phyloP scores from a whole-genome alignment of 257 asterid species.

The Solanum sejunctum region DNA sequence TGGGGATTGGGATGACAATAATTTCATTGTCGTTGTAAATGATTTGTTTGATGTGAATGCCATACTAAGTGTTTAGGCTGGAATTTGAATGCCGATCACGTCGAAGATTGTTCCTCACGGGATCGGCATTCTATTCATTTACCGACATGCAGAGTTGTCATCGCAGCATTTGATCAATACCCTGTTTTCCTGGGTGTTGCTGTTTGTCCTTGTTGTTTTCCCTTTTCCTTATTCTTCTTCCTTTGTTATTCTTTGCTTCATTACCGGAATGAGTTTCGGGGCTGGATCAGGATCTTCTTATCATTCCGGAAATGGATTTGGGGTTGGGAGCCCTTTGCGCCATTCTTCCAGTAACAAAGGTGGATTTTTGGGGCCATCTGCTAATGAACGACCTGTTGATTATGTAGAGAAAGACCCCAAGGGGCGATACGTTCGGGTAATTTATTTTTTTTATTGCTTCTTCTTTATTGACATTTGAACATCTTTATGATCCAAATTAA shows the following conservation, averaged over 20 bases:
- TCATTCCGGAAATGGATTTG: slow-evolving; percentile 9
- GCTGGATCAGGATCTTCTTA: slow-evolving; percentile 11
- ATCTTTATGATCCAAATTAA: background rate
- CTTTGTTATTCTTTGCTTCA: slow-evolving; percentile 1
- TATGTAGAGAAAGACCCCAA: slow-evolving; percentile 48
- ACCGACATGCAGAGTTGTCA: background rate
- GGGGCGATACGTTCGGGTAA: slow-evolving; percentile 63
- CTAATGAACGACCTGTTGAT: slow-evolving; percentile 16
- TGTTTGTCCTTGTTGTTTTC: background rate
- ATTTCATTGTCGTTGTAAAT: background rate
- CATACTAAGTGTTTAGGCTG: background rate
- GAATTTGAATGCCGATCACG: slow-evolving; percentile 29
- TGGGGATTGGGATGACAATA: slow-evolving; percentile 10
- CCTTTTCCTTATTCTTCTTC: background rate
- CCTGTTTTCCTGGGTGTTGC: background rate
- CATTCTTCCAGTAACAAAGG: slow-evolving; percentile 5
- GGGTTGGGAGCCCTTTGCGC: slow-evolving; percentile 6
- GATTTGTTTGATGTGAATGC: background rate
- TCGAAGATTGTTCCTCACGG: slow-evolving; percentile 1
- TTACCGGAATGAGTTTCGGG: slow-evolving; percentile 26
- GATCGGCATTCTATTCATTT: slow-evolving; percentile 28
- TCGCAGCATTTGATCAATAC: slow-evolving; percentile 4
- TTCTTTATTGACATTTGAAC: background rate
- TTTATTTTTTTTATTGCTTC: background rate
- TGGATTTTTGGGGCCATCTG: slow-evolving; percentile 6